Percentiles rank a stretch among this genome's conserved stretches.
Evolutionary conservation across 148 eudicot genomes (phyloP).

Genomic region (Diospyros kaki): DNA sequence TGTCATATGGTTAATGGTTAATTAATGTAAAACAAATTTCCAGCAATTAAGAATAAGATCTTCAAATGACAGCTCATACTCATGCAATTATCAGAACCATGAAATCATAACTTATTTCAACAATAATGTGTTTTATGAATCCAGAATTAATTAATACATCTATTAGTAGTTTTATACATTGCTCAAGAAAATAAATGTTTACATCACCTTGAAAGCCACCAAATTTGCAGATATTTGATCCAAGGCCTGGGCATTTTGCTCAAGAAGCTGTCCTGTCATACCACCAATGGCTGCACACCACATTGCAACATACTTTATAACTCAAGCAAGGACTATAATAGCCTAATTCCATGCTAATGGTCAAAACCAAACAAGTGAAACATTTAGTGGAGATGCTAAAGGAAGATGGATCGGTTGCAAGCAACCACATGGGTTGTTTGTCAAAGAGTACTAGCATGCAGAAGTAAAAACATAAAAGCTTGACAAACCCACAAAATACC

Average conservation of each 20-base stretch:
- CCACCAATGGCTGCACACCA: slow-evolving; percentile 88
- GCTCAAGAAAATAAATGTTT: background rate
- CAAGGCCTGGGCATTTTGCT: slow-evolving; percentile 75
- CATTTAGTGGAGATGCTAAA: background rate
- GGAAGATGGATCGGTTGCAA: background rate
- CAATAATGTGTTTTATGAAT: no score
- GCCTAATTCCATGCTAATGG: background rate
- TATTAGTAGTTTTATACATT: no score
- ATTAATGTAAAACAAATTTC: no score
- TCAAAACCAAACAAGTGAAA: background rate
- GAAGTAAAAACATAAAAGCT: background rate
- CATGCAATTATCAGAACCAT: no score
- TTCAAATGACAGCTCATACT: no score
- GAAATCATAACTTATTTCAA: no score
- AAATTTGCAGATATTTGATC: slow-evolving; percentile 80
- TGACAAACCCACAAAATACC: background rate
- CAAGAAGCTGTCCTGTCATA: slow-evolving; percentile 73
- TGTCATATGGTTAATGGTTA: no score
- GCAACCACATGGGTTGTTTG: no score
- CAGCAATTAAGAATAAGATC: no score
- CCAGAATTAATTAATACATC: no score
- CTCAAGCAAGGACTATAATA: background rate
- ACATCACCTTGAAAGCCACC: slow-evolving; percentile 59
- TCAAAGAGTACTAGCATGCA: background rate
- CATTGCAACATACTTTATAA: background rate